phyloP scores from a whole-genome alignment of 495 filamentous ascomycete species.

The Aspergillus bridgeri region DNA sequence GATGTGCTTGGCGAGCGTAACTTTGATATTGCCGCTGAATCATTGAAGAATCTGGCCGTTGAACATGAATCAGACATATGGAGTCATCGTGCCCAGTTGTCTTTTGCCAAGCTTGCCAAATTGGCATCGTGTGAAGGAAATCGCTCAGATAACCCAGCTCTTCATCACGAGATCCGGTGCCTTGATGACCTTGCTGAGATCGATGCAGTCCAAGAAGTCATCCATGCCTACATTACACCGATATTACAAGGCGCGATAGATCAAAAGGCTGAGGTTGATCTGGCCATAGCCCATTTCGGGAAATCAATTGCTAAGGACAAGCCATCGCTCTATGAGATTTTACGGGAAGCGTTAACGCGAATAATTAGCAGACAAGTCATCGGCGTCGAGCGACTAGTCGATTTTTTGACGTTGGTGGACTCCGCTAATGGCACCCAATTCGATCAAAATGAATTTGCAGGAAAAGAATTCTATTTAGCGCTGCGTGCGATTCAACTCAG shows the following conservation, averaged over 20 bases:
- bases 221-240: constrained; percentile 58
- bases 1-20: constrained; percentile 72
- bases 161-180: constrained; percentile 32
- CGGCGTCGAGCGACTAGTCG: constrained; percentile 64
- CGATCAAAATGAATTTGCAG: constrained; percentile 35
- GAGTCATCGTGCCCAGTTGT: constrained; percentile 89
- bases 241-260: constrained; percentile 68
- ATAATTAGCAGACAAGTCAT: constrained; percentile 67
- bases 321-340: constrained; percentile 59
- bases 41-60: constrained; percentile 61
- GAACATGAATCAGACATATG: constrained; percentile 70
- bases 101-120: constrained; percentile 75
- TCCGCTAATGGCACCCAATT: constrained; percentile 22
- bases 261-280: constrained; percentile 66
- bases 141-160: constrained; percentile 15
- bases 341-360: constrained; percentile 60
- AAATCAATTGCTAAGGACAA: constrained; percentile 52
- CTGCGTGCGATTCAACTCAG: constrained; percentile 61
- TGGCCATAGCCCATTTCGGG: constrained; percentile 68
- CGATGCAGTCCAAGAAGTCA: constrained; percentile 68
- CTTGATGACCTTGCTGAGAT: constrained; percentile 62
- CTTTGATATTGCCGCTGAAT: constrained; percentile 64
- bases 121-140: constrained; percentile 53
- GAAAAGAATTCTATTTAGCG: constrained; percentile 66
- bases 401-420: constrained; percentile 76